phyloP scores from a whole-genome alignment of 345 rosid species.

The Citrus glauca region DNA sequence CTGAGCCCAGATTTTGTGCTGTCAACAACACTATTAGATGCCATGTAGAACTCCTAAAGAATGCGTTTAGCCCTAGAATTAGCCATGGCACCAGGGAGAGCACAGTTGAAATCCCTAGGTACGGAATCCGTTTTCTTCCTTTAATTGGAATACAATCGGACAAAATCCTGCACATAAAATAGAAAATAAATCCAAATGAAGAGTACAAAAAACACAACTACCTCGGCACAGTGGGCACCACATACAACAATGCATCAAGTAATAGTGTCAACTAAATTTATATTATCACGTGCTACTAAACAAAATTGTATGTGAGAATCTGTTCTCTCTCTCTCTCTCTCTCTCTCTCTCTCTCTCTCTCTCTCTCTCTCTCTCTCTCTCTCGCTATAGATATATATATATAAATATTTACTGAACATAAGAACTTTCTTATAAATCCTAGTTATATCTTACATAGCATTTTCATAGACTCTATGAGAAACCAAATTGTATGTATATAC shows the following conservation, averaged over 20 bases:
- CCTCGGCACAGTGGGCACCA: not conserved
- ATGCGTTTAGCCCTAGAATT: conserved; percentile 56
- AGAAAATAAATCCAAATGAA: conserved; percentile 3
- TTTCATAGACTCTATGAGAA: not conserved
- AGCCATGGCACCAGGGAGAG: conserved; percentile 90
- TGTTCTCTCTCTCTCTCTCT: too few species aligned
- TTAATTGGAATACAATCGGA: conserved; percentile 88
- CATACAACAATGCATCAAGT: not conserved
- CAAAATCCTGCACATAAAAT: conserved; percentile 53
- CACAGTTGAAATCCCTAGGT: conserved; percentile 68
- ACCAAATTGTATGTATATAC: not conserved
- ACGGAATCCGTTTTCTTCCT: conserved; percentile 87
- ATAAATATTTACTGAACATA: too few species aligned
- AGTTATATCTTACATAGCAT: not conserved
- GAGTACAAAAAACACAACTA: not conserved
- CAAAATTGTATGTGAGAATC: too few species aligned
- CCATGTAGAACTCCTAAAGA: conserved; percentile 54
- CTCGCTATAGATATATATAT: too few species aligned
- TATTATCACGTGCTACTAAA: not conserved
- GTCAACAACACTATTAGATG: conserved; percentile 68
- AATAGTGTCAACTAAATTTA: not conserved
- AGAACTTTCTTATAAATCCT: not conserved
- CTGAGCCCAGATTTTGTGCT: conserved; percentile 85
- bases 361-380: too few species aligned
- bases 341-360: too few species aligned